phyloP scores from a whole-genome alignment of 2,329 filamentous ascomycete species.

The Sporothrix curviconia region DNA sequence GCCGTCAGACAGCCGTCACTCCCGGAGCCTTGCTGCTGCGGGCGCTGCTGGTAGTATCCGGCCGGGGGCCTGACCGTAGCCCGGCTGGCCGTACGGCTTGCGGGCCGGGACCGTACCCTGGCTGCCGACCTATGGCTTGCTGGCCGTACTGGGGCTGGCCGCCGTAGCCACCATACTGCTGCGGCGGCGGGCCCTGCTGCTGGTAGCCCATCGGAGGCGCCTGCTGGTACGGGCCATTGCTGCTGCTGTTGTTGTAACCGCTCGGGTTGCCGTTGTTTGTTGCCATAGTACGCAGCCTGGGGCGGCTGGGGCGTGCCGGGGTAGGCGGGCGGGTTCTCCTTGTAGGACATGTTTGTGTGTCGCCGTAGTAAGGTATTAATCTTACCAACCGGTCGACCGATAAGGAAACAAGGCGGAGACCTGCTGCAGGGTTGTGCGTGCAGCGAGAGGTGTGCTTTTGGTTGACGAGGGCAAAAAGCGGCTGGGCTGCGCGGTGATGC shows the following conservation, averaged over 20 bases:
- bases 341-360: slow-evolving; percentile 34
- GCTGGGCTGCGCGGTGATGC: too few relatives aligned
- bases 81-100: slow-evolving; percentile 27
- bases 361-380: too few relatives aligned
- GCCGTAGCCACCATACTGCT: slow-evolving; percentile 29
- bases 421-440: too few relatives aligned
- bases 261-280: slow-evolving; percentile 16
- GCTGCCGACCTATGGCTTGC: slow-evolving; percentile 29
- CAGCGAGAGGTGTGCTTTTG: too few relatives aligned
- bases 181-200: slow-evolving; percentile 26
- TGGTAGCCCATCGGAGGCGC: slow-evolving; percentile 40
- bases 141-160: slow-evolving; percentile 28
- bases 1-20: slow-evolving; percentile 34
- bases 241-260: slow-evolving; percentile 21
- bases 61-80: slow-evolving; percentile 21
- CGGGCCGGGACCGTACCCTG: too few relatives aligned
- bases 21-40: slow-evolving; percentile 14
- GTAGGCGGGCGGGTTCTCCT: slow-evolving; percentile 43
- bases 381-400: too few relatives aligned
- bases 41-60: slow-evolving; percentile 28
- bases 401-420: too few relatives aligned
- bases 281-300: slow-evolving; percentile 20
- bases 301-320: slow-evolving; percentile 29
- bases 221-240: slow-evolving; percentile 32
- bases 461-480: too few relatives aligned